Evolutionary conservation across 2,329 filamentous ascomycete species (phyloP), one percentile per base, ranked within the genome.

Genomic region (Hirsutella thompsonii): DNA sequence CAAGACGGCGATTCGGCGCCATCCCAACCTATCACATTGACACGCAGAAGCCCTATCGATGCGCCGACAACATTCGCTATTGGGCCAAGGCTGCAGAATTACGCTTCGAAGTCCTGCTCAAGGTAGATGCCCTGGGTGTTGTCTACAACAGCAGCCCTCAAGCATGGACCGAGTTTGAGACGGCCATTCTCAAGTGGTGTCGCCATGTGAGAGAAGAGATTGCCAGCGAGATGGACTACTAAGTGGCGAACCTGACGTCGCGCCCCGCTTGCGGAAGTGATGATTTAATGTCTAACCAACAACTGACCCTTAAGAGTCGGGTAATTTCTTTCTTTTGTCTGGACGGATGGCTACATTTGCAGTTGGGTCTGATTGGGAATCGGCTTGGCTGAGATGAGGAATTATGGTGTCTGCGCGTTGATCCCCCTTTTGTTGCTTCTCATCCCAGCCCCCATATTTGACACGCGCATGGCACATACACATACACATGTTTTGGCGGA

Each of bases 31-130:
- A 83, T 60, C 92, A 96, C 59, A 81, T 79, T n/a, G 88, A 98
- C 59, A 90, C 92, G 9, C 81, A 79, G 45, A 96, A 96, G 63
- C 92, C 92, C 0, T 98, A 98, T 59, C 82, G 92, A 38, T 81
- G 81, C 47, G 87, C 89, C 3, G 92, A 98, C 52, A 98, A 98
- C 58, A 70, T 98, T 46, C 78, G 88, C 33, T 98, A 83, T 68
- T 98, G 92, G 90, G 76, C 84, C 62, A 98, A 98, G 66, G 92
- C 90, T 1, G 88, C 89, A 8, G 89, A 98, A 64, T 70, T 96
- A 44, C 79, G 92, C 42, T 98, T 90, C 81, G 92, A 96, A 62
- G 76, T 89, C 32, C 74, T 83, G 50, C 69, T 96, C 39, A 76
- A 81, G 47, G 72, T 94, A 41, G 87, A 95, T 54, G 86, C 90